These are phyloP conservation scores for Neopestalotiopsis clavispora DNA, from an alignment of 2,329 filamentous ascomycete genomes.

Conservation along the genomic window DNA sequence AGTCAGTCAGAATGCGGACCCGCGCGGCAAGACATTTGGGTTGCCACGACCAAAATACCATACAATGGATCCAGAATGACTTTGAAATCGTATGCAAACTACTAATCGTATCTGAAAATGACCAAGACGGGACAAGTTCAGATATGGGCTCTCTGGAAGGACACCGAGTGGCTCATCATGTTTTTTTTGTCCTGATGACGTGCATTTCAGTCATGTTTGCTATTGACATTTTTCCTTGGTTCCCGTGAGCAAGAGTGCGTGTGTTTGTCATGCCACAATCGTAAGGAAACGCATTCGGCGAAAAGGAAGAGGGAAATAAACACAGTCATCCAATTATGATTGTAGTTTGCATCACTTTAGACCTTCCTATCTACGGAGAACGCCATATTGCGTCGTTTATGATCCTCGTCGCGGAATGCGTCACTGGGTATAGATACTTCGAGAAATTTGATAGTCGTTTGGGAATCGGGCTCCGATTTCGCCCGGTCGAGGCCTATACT, in stretches of 20 bases:
- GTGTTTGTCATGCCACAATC: constrained; percentile 19
- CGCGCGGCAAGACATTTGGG: background rate
- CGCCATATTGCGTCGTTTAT: background rate
- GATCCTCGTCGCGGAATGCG: background rate
- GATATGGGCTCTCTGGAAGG: background rate
- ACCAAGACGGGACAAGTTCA: background rate
- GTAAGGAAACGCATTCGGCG: constrained; percentile 8
- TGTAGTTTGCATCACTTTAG: background rate
- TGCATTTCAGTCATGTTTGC: background rate
- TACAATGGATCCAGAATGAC: background rate
- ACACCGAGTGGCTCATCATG: background rate
- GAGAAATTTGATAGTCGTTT: no score
- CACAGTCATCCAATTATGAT: background rate
- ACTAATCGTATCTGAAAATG: background rate
- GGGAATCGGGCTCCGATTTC: background rate
- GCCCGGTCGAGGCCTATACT: background rate
- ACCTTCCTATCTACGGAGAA: background rate
- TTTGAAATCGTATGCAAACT: background rate
- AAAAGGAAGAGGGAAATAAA: background rate
- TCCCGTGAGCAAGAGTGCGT: background rate
- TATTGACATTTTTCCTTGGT: background rate
- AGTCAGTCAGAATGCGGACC: background rate
- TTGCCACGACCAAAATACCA: background rate
- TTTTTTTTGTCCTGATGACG: background rate
- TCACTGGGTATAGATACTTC: background rate